These are phyloP conservation scores for Pyrus hybrid DNA, from an alignment of 331 rosid species.

Conservation along the genomic window DNA sequence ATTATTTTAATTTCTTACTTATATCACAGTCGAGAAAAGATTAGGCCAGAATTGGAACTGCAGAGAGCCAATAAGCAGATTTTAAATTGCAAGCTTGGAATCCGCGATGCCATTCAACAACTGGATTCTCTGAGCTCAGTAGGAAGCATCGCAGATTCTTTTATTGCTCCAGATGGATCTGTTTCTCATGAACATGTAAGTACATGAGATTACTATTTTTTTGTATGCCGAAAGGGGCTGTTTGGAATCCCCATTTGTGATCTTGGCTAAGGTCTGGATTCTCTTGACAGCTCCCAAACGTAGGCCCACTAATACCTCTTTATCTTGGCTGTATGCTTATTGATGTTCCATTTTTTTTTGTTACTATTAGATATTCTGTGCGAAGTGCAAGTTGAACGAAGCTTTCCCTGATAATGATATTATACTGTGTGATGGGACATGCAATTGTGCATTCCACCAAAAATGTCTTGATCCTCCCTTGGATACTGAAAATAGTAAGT, in stretches of 20 bases:
- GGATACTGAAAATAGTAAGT: conserved; percentile 76
- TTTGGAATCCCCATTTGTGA: background rate
- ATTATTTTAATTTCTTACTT: background rate
- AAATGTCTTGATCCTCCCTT: conserved; percentile 85
- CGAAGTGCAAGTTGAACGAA: conserved; percentile 76
- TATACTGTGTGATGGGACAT: conserved; percentile 90
- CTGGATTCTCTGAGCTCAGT: conserved; percentile 71
- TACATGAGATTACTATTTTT: background rate
- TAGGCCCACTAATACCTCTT: background rate
- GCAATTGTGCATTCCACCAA: conserved; percentile 93
- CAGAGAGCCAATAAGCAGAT: conserved; percentile 85
- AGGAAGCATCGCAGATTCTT: conserved; percentile 87
- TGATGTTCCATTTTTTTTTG: conserved; percentile 17
- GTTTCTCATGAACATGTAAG: conserved; percentile 87
- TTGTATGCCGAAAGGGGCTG: too few relatives aligned
- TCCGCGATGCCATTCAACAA: conserved; percentile 72
- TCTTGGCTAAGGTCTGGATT: conserved; percentile 3
- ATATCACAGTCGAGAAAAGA: conserved; percentile 77
- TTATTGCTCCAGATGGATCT: conserved; percentile 87
- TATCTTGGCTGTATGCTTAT: background rate
- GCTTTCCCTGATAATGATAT: conserved; percentile 86
- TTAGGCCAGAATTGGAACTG: conserved; percentile 80
- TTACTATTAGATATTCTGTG: conserved; percentile 71
- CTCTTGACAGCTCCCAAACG: background rate
- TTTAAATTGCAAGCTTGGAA: conserved; percentile 72